Evolutionary conservation across 2,329 filamentous ascomycete genomes (phyloP).

Genomic region (Blumeria hordei): DNA sequence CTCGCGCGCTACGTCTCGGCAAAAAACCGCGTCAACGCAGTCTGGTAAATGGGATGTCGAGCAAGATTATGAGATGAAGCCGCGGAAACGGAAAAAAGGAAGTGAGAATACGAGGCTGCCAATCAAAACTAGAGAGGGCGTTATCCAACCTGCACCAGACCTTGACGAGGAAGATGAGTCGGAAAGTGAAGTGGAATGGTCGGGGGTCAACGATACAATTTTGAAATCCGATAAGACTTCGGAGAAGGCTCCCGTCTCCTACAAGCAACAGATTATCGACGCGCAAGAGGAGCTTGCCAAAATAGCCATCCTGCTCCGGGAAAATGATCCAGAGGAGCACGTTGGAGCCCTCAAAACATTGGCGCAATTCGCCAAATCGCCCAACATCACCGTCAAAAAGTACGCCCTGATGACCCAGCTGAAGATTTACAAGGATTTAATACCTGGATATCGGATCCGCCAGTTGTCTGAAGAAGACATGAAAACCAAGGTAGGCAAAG

Average conservation of each 20-base stretch:
- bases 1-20: too few relatives aligned
- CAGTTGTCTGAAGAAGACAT: constrained; percentile 51
- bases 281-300: constrained; percentile 85
- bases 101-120: constrained; percentile 51
- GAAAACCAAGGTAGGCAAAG: constrained; percentile 68
- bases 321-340: constrained; percentile 78
- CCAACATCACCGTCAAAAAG: constrained; percentile 55
- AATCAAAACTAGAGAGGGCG: constrained; percentile 64
- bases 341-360: constrained; percentile 55
- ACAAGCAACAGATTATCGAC: constrained; percentile 55
- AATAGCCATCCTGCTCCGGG: constrained; percentile 53
- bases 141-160: constrained; percentile 34
- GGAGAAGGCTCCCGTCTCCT: constrained; percentile 39
- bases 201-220: constrained; percentile 27
- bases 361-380: constrained; percentile 45
- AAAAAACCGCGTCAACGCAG: constrained; percentile 18
- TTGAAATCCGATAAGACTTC: constrained; percentile 23
- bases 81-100: constrained; percentile 55
- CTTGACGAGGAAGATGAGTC: constrained; percentile 29
- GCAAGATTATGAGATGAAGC: constrained; percentile 65
- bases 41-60: constrained; percentile 76
- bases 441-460: constrained; percentile 87
- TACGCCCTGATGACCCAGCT: constrained; percentile 69
- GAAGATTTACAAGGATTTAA: constrained; percentile 82
- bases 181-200: constrained; percentile 36